Base-by-base conservation (phyloP, 2,329 filamentous ascomycete genomes). In the Cytospora leucostoma region DNA sequence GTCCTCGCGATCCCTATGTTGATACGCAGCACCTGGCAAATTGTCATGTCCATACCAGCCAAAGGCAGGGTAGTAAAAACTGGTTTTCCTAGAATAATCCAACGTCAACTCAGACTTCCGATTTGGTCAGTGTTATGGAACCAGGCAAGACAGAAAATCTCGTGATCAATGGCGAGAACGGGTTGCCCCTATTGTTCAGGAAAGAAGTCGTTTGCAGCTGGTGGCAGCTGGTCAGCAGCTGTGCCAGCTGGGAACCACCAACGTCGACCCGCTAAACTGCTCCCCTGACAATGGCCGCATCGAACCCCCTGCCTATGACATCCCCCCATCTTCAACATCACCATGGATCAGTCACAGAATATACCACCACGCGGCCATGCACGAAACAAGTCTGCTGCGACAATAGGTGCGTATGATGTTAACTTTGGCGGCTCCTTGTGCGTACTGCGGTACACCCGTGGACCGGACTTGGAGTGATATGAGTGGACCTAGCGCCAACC, bases 381-480 rank as follows among this genome's bases (percentile, higher is more conserved):
- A 17, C 69, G 74, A 21, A 78, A 77, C 33, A 77, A 77, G 53
- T 77, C 77, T 0, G 68, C 75, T 6, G 73, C 61, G 27, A n/a
- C 74, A 17, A 76, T 75, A 67, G 70, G 77, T 79, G 69, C 51
- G 74, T 70, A 15, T 13, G 12, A 2, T 34, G 10, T 15, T 21
- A 5, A 4, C 21, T n/a, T 56, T 57, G 15, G 6, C 27, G 34
- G n/a, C 3, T 38, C 34, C 4, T 13, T 6, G n/a, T 27, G 35
- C 34, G 3, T 0, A 38, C 27, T 17, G 2, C 5, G 13, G 37
- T 8, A 35, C 21, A 13, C 32, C 13, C 7, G n/a, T 19, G 21
- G 32, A n/a, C 27, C 17, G 13, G 34, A 15, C 34, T 44, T 19
- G 13, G 33, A 33, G 27, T 11, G 17, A 37, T 33, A 27, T 11